Conservation (phyloP, 805 yeast species). For the Vanderwaltozyma polyspora region DNA sequence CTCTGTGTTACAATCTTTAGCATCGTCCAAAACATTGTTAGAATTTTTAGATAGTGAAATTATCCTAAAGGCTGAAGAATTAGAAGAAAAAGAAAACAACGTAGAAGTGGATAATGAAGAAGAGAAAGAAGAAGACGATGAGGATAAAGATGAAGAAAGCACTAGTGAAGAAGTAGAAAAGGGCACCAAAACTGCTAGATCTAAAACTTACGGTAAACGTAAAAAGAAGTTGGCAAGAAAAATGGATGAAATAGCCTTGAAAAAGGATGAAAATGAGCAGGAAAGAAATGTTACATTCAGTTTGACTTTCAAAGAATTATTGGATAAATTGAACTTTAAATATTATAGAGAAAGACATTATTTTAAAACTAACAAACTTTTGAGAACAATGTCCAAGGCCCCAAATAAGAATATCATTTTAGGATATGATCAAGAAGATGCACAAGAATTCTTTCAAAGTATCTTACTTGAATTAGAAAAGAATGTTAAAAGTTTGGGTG, state of each 20-base stretch:
- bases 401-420: conserved; percentile 66
- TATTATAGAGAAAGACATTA: conserved; percentile 45
- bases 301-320: conserved; percentile 37
- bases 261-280: conserved; percentile 15
- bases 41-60: conserved; percentile 42
- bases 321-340: conserved; percentile 43
- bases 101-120: conserved; percentile 12
- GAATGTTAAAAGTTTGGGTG: conserved; percentile 18
- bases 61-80: conserved; percentile 1
- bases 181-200: conserved; percentile 1
- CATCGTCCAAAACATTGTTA: conserved; percentile 54
- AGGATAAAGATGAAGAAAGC: conserved; percentile 12
- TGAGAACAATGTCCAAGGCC: conserved; percentile 63
- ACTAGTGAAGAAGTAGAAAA: conserved; percentile 4
- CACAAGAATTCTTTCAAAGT: conserved; percentile 88
- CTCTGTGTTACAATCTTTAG: conserved; percentile 72
- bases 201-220: conserved; percentile 13
- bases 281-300: conserved; percentile 35
- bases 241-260: conserved; percentile 10
- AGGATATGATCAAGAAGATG: conserved; percentile 92
- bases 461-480: conserved; percentile 56
- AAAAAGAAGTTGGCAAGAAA: conserved; percentile 11
- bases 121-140: conserved; percentile 14
- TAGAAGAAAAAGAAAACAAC: conserved; percentile 8
- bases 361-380: conserved; percentile 48